A percentile compares a stretch with the other conserved stretches of the same genome.
Evolutionary conservation across 2,329 filamentous ascomycete genomes (phyloP).

Genomic region (Metarhizium brunneum): DNA sequence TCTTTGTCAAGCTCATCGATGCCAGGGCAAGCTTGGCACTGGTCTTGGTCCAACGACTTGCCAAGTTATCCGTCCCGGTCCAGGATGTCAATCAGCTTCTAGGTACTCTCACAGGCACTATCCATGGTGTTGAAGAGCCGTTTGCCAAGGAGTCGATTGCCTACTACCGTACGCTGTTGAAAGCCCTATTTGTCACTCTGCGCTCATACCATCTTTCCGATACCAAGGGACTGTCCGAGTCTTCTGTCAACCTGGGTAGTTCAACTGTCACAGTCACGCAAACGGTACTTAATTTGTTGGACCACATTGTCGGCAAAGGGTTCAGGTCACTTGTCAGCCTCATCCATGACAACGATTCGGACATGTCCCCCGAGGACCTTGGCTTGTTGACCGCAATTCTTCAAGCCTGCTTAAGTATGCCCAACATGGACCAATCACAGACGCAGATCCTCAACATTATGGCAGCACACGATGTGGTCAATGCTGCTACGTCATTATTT

Average conservation of each 20-base stretch:
- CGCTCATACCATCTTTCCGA: conserved; percentile 46
- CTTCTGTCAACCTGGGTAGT: conserved; percentile 23
- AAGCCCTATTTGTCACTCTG: conserved; percentile 75
- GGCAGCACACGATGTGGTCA: conserved; percentile 61
- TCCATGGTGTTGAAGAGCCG: conserved; percentile 44
- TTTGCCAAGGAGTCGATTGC: conserved; percentile 42
- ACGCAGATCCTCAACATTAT: conserved; percentile 63
- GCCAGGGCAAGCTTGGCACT: conserved; percentile 73
- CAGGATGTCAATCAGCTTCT: conserved; percentile 44
- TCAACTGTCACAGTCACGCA: conserved; percentile 40
- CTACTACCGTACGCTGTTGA: conserved; percentile 78
- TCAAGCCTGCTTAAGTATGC: conserved; percentile 72
- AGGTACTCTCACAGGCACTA: conserved; percentile 39
- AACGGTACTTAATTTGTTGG: conserved; percentile 69
- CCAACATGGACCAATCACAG: conserved; percentile 63
- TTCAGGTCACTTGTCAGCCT: conserved; percentile 74
- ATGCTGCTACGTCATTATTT: conserved; percentile 78
- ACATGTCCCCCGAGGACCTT: conserved; percentile 65
- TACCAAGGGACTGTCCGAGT: conserved; percentile 19
- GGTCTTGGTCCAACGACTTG: conserved; percentile 70
- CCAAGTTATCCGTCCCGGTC: conserved; percentile 43
- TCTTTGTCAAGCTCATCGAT: conserved; percentile 73
- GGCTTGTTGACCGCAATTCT: conserved; percentile 80
- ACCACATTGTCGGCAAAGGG: conserved; percentile 68
- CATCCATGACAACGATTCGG: conserved; percentile 64